Evolutionary conservation across 352 stramenopile species (phyloP).

Genomic region (Phytophthora crassamura): DNA sequence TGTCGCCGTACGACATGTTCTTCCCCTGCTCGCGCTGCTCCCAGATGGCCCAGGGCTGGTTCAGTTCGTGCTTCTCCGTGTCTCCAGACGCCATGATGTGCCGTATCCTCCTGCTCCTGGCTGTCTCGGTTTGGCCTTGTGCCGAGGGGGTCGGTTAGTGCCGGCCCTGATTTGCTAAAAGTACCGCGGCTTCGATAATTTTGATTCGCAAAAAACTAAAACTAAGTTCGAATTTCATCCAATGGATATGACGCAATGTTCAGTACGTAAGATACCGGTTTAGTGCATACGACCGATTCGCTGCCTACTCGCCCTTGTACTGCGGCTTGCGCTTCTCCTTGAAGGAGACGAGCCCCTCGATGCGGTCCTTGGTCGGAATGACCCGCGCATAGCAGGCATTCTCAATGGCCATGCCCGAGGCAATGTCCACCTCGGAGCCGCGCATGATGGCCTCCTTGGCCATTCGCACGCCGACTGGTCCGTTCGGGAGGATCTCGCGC

Average conservation of each 20-base stretch:
- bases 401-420: slow-evolving; percentile 92
- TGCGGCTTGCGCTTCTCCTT: slow-evolving; percentile 92
- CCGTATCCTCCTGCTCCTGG: slow-evolving; percentile 21
- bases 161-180: slow-evolving; percentile 24
- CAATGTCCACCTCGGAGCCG: slow-evolving; percentile 86
- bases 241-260: not conserved
- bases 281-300: not conserved
- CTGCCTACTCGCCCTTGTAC: slow-evolving; percentile 87
- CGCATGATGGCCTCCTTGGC: slow-evolving; percentile 91
- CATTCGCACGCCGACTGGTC: slow-evolving; percentile 92
- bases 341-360: slow-evolving; percentile 94
- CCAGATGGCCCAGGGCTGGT: slow-evolving; percentile 88
- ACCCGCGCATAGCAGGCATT: slow-evolving; percentile 92
- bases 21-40: slow-evolving; percentile 85
- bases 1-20: slow-evolving; percentile 85
- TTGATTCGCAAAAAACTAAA: slow-evolving; percentile 17
- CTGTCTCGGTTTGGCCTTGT: not conserved
- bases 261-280: not conserved
- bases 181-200: not conserved
- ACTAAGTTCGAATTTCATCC: not conserved
- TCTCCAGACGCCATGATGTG: slow-evolving; percentile 21
- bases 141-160: slow-evolving; percentile 13
- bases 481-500: slow-evolving; percentile 91
- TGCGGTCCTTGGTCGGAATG: slow-evolving; percentile 91
- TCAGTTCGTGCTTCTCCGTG: slow-evolving; percentile 75